Conservation (phyloP, 306 rosid genomes). For the Sophora flavescens region DNA sequence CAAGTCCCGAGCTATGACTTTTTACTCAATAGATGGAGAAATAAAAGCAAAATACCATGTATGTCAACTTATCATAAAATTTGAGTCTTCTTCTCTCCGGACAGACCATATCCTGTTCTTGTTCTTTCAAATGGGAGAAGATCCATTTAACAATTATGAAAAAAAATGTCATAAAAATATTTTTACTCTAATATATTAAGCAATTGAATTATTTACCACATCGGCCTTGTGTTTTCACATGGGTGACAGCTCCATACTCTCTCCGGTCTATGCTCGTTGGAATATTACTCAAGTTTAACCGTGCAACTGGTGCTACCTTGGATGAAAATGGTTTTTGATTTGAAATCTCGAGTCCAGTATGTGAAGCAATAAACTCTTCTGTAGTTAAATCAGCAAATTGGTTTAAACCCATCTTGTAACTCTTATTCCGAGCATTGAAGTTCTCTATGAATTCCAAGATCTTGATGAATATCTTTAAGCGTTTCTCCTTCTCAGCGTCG, state of each 20-base stretch:
- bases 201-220: constrained; percentile 42
- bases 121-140: too few relatives aligned
- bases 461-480: constrained; percentile 43
- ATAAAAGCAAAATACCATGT: too few relatives aligned
- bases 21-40: too few relatives aligned
- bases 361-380: constrained; percentile 55
- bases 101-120: too few relatives aligned
- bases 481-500: constrained; percentile 45
- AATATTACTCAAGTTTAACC: neutral
- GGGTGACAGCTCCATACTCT: constrained; percentile 49
- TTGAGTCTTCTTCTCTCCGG: too few relatives aligned
- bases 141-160: too few relatives aligned
- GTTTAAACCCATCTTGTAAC: constrained; percentile 52
- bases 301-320: neutral
- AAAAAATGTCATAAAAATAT: too few relatives aligned
- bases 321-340: neutral
- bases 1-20: too few relatives aligned
- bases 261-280: constrained; percentile 53
- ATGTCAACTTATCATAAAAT: too few relatives aligned
- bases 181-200: too few relatives aligned
- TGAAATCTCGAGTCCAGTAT: constrained; percentile 40
- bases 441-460: constrained; percentile 51
- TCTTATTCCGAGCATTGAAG: constrained; percentile 40
- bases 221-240: constrained; percentile 44
- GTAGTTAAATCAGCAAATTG: constrained; percentile 48